Base-by-base conservation (phyloP, 371 early-diverging fungal genomes). In the Apophysomyces ossiformis region DNA sequence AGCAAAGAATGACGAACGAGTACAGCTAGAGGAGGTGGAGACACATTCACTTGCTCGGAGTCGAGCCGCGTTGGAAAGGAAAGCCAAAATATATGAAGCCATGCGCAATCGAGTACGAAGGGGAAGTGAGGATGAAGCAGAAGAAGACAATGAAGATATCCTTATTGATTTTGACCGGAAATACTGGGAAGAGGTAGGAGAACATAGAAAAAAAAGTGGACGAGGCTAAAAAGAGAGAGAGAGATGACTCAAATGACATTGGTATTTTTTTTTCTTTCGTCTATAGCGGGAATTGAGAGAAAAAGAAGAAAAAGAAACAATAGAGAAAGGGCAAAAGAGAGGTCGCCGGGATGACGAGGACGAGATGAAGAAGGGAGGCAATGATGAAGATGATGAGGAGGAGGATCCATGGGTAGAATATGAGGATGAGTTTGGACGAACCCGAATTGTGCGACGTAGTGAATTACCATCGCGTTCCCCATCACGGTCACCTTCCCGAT, bases 391-490 rank as follows among this genome's bases (percentile, higher is more conserved):
- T 37, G 69, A 77, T 1, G 68, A 69, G 3, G 76, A 85, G 35
- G 70, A 79, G 7, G 92, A 92, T 81, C 90, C 92, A 7, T 92
- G 92, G 92, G 87, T 94, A 2, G 93, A 92, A 60, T 86, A 89
- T 66, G 82, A 83, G 6, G 94, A 94, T 75, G 92, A 93, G 63
- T 94, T 90, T 82, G 92, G 93, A 4, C 78, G 94, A 16, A 88
- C 91, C 35, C 84, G 91, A n/a, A 75, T 89, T 6, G 81, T 91
- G 13, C 82, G 92, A 47, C 82, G 78, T 63, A 89, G 90, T 36
- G 80, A 92, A 62, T 57, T 88, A 15, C 89, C 86, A 15, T 54
- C 57, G 1, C 46, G 56, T 16, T 37, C 41, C 9, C 70, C 57
- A 16, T 65, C 69, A 26, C 60, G 61, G 12, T 50, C 61, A 50